Evolutionary conservation across 1,284 basidiomycete genomes (phyloP), one percentile per base, ranked within the genome.

Genomic region (Rhizoctonia solani): DNA sequence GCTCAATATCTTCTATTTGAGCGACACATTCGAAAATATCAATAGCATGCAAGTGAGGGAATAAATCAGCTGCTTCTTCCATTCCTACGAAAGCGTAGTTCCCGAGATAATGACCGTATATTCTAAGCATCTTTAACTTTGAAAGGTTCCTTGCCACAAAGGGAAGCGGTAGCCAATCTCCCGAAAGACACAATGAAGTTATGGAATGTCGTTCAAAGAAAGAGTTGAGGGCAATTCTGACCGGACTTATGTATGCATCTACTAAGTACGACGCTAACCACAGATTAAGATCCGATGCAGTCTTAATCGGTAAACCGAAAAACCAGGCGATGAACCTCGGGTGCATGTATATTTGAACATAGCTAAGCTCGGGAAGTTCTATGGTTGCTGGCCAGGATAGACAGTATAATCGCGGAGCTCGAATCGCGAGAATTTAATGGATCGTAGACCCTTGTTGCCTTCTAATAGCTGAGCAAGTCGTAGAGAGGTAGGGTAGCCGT

Each of bases 21-120:
- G 9, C 19, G 21, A 46, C 21, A 19, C 44, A 46, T 46, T 46
- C 44, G 19, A 46, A 1, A 30, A 59, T 30, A 16, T 59, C 55
- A 37, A 59, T 19, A n/a, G 55, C 47, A 46, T 59, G 42, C 16
- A 59, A 25, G 4, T 16, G 25, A 21, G 55, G 55, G 19, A 59
- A n/a, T 11, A 30, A 42, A 4, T 25, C 19, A 13, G 55, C 23
- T 9, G 23, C 29, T 19, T 59, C 55, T n/a, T 14, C 14, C 41
- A 59, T 21, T n/a, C 55, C 55, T 13, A n/a, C 42, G 34, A 59
- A 47, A 13, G 55, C 25, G 19, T 42, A 27, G 11, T 46, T 44
- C 5, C 19, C 6, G n/a, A 59, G 34, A 27, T 32, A 19, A 3
- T 59, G 55, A 32, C 11, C 16, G 14, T 14, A 47, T 8, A 59